Evolutionary conservation across 805 yeast genomes (phyloP).

Genomic region (Cyberlindnera japonica): DNA sequence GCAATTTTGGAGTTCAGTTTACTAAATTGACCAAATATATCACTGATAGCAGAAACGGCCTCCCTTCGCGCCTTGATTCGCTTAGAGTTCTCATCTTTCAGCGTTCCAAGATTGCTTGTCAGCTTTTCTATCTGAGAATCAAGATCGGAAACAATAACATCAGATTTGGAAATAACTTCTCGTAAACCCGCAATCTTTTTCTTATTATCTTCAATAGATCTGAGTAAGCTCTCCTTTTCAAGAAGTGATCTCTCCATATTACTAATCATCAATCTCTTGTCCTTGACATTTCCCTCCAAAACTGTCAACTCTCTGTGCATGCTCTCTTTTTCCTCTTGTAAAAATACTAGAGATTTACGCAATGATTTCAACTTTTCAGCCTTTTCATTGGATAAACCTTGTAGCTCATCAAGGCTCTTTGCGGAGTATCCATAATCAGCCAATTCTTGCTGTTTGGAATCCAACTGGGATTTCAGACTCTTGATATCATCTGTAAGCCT

Average conservation of each 20-base stretch:
- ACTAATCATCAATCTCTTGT: constrained; percentile 48
- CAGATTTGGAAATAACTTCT: constrained; percentile 20
- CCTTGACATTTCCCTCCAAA: constrained; percentile 50
- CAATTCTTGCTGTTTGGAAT: constrained; percentile 33
- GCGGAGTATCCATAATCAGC: constrained; percentile 35
- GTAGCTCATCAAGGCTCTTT: constrained; percentile 43
- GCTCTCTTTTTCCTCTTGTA: constrained; percentile 42
- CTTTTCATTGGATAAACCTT: constrained; percentile 37
- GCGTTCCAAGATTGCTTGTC: too few species aligned
- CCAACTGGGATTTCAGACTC: constrained; percentile 28
- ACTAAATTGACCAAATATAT: constrained; percentile 19
- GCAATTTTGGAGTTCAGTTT: constrained; percentile 36
- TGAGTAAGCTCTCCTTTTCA: constrained; percentile 42
- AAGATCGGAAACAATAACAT: constrained; percentile 19
- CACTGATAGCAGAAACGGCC: neutral
- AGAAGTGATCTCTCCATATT: constrained; percentile 48
- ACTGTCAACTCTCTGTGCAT: constrained; percentile 40
- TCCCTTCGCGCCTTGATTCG: neutral
- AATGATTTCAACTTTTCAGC: constrained; percentile 36
- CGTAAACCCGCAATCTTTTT: constrained; percentile 26
- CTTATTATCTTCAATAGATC: constrained; percentile 35
- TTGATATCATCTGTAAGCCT: constrained; percentile 33
- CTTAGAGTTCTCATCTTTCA: constrained; percentile 19
- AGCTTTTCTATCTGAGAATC: too few species aligned
- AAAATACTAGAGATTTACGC: constrained; percentile 33